Conservation (phyloP, 139 green algal species). For the Picochlorum sp. region DNA sequence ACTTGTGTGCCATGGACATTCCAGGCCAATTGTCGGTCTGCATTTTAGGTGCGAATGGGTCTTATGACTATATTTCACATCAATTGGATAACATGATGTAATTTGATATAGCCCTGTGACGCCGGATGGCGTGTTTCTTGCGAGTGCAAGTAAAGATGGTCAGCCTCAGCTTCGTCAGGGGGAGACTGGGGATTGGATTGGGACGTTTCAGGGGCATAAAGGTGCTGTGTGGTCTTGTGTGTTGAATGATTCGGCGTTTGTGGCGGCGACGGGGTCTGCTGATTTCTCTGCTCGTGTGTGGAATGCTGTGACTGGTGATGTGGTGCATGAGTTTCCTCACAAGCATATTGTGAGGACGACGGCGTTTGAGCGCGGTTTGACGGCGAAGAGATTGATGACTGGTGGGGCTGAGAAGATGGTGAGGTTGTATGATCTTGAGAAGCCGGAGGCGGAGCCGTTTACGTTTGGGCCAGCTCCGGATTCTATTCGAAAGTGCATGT, state of each 20-base stretch:
- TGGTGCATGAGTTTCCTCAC: conserved; percentile 81
- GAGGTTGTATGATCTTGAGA: conserved; percentile 81
- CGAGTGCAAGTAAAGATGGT: conserved; percentile 92
- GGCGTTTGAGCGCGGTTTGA: conserved; percentile 51
- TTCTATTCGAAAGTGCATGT: conserved; percentile 58
- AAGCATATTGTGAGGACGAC: conserved; percentile 89
- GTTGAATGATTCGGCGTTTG: conserved; percentile 74
- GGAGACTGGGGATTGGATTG: conserved; percentile 94
- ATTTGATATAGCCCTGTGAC: conserved; percentile 67
- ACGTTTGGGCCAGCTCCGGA: conserved; percentile 10
- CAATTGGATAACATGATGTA: too few relatives aligned
- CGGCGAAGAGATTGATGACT: conserved; percentile 47
- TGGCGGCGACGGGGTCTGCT: conserved; percentile 82
- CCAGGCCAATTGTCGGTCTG: conserved; percentile 89
- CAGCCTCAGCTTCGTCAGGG: conserved; percentile 94
- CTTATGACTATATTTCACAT: not conserved
- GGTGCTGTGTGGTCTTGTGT: conserved; percentile 91
- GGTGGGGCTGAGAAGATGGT: conserved; percentile 81
- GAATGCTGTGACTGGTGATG: conserved; percentile 87
- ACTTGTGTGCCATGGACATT: conserved; percentile 93
- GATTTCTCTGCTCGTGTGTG: conserved; percentile 93
- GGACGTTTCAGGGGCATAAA: conserved; percentile 97
- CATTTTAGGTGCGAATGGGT: conserved; percentile 68
- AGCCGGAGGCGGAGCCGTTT: conserved; percentile 53
- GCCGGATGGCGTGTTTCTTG: conserved; percentile 91